These are phyloP conservation scores for Xylariaceae sp. DNA, from an alignment of 2,329 filamentous ascomycete genomes.

Conservation along the genomic window DNA sequence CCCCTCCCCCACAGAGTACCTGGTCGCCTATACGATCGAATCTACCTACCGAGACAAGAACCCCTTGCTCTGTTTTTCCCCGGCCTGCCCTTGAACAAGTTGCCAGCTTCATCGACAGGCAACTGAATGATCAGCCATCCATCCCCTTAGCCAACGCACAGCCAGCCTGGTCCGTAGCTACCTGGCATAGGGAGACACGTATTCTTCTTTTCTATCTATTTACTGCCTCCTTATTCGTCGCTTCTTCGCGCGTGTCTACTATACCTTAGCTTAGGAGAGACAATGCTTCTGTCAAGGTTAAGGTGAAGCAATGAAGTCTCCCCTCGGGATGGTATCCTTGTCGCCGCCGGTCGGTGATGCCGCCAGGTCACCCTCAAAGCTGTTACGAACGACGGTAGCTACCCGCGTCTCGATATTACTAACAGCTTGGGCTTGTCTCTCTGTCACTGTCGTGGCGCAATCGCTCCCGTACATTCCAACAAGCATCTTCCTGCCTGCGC, in stretches of 20 bases:
- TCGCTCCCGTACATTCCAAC: slow-evolving; percentile 80
- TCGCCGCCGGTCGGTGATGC: slow-evolving; percentile 35
- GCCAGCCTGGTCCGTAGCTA: slow-evolving; percentile 6
- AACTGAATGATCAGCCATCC: slow-evolving; percentile 4
- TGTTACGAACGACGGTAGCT: slow-evolving; percentile 28
- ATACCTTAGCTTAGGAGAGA: slow-evolving; percentile 19
- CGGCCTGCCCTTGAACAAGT: slow-evolving; percentile 13
- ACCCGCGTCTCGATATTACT: slow-evolving; percentile 33
- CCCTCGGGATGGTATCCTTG: slow-evolving; percentile 33
- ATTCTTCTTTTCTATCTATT: slow-evolving; percentile 5
- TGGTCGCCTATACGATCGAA: background rate
- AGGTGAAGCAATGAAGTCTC: slow-evolving; percentile 37
- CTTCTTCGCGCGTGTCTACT: slow-evolving; percentile 5
- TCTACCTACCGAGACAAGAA: slow-evolving; percentile 1
- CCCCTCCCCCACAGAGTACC: background rate
- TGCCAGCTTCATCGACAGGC: background rate
- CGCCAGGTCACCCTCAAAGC: slow-evolving; percentile 12
- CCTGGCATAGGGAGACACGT: slow-evolving; percentile 13
- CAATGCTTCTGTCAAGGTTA: slow-evolving; percentile 36
- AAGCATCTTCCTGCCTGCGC: slow-evolving; percentile 66
- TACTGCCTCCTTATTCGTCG: slow-evolving; percentile 5
- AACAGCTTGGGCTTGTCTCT: slow-evolving; percentile 26
- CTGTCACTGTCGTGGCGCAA: slow-evolving; percentile 46
- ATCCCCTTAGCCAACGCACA: slow-evolving; percentile 1
- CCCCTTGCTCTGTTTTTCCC: slow-evolving; percentile 20